phyloP scores from a whole-genome alignment of 352 stramenopile species.

The Phytophthora cajani region DNA sequence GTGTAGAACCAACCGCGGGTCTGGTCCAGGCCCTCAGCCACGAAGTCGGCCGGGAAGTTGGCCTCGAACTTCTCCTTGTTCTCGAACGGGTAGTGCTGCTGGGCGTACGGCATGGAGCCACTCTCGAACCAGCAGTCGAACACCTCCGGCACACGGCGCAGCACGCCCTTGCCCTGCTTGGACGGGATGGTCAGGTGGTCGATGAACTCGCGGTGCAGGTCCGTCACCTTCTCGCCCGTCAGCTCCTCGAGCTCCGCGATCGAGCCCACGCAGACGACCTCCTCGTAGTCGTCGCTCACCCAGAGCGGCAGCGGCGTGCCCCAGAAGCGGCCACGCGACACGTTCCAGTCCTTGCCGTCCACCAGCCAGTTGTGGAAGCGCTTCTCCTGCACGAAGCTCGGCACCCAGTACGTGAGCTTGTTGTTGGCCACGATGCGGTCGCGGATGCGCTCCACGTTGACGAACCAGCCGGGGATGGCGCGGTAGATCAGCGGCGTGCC shows the following conservation, averaged over 20 bases:
- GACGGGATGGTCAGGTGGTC: conserved; percentile 98
- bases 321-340: conserved; percentile 99
- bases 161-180: conserved; percentile 88
- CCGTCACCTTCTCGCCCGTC: conserved; percentile 91
- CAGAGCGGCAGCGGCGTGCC: conserved; percentile 99
- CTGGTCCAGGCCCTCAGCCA: conserved; percentile 99
- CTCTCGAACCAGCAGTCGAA: conserved; percentile 99
- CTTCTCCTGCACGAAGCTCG: conserved; percentile 97
- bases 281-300: conserved; percentile 97
- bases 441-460: conserved; percentile 98
- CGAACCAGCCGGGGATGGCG: conserved; percentile 98
- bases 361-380: conserved; percentile 99
- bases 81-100: conserved; percentile 99
- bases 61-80: conserved; percentile 98
- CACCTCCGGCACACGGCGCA: conserved; percentile 91
- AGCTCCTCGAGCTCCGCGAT: conserved; percentile 97
- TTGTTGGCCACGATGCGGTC: conserved; percentile 94
- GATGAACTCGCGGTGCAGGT: conserved; percentile 99
- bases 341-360: conserved; percentile 99
- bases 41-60: conserved; percentile 98
- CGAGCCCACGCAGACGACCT: conserved; percentile 97
- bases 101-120: conserved; percentile 99
- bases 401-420: conserved; percentile 86
- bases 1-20: conserved; percentile 99
- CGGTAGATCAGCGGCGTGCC: conserved; percentile 99